A percentile compares a stretch with the other conserved stretches of the same genome.
Conservation (phyloP, 306 rosid species). For the Pyrus bretschneideri region DNA sequence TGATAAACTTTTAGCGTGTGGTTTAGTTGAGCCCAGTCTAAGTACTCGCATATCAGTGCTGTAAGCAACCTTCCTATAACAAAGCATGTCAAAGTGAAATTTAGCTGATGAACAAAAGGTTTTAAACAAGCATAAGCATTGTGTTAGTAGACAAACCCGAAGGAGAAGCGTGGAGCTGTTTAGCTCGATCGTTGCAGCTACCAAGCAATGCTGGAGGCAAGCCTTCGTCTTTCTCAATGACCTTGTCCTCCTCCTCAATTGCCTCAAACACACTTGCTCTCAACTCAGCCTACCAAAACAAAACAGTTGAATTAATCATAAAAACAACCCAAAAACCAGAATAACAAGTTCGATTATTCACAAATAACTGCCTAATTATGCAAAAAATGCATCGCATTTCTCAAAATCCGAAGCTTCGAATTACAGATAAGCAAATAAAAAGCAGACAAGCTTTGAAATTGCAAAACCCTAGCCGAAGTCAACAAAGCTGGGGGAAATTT, state of each 20-base stretch:
- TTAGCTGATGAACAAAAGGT: not conserved
- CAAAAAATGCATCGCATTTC: not conserved
- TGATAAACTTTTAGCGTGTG: constrained; percentile 90
- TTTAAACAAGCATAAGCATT: not conserved
- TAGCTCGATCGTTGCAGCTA: constrained; percentile 97
- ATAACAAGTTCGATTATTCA: not conserved
- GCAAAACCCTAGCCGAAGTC: constrained; percentile 7
- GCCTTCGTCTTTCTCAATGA: constrained; percentile 78
- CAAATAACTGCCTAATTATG: constrained; percentile 2
- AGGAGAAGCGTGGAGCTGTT: constrained; percentile 95
- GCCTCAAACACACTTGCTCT: constrained; percentile 98
- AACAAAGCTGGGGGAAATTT: not conserved
- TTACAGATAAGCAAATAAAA: not conserved
- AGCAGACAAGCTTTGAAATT: not conserved
- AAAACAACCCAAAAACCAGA: not conserved
- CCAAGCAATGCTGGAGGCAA: constrained; percentile 92
- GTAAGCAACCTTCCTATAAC: constrained; percentile 89
- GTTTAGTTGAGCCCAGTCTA: constrained; percentile 95
- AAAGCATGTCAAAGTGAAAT: not conserved
- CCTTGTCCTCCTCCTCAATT: constrained; percentile 96
- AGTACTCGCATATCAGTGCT: constrained; percentile 82
- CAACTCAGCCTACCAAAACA: constrained; percentile 67
- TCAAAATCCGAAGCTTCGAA: not conserved
- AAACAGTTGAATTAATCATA: not conserved
- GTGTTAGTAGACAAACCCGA: constrained; percentile 41